A percentile compares a stretch with the other conserved stretches of the same genome.
Evolutionary conservation across 345 rosid species (phyloP).

Genomic region (Acer yangbiense): DNA sequence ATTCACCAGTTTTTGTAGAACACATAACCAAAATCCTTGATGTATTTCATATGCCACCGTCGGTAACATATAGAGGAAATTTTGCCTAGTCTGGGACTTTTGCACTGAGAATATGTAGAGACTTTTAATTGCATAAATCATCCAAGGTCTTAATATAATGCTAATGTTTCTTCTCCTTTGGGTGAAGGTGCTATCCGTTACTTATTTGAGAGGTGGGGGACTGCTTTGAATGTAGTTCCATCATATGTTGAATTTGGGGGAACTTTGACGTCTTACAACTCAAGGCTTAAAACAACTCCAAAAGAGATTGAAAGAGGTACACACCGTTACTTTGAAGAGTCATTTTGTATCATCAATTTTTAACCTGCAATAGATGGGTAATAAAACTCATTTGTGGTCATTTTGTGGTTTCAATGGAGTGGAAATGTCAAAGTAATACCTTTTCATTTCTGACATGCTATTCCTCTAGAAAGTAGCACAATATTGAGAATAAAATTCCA

Average conservation of each 20-base stretch:
- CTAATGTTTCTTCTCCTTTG: slow-evolving; percentile 15
- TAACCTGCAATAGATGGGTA: background rate
- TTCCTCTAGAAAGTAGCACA: too few species aligned
- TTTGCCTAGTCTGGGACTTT: too few species aligned
- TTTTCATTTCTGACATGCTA: too few species aligned
- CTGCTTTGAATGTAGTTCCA: slow-evolving; percentile 56
- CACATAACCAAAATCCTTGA: background rate
- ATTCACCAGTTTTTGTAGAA: background rate
- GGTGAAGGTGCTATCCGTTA: slow-evolving; percentile 74
- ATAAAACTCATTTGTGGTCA: background rate
- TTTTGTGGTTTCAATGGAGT: too few species aligned
- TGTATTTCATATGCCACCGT: background rate
- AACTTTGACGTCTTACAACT: slow-evolving; percentile 82
- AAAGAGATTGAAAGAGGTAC: slow-evolving; percentile 70
- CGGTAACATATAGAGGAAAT: background rate
- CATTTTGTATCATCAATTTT: background rate
- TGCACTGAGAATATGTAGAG: background rate
- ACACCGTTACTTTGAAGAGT: background rate
- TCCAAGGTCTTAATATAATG: background rate
- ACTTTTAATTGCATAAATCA: background rate
- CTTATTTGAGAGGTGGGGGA: slow-evolving; percentile 66
- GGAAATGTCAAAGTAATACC: too few species aligned
- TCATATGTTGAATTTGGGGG: slow-evolving; percentile 76
- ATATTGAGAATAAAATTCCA: too few species aligned
- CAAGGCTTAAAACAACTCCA: slow-evolving; percentile 64